A percentile compares a stretch with the other conserved stretches of the same genome.
Evolutionary conservation across 2,329 filamentous ascomycete species (phyloP).

Genomic region (Xylariaceae sp.): DNA sequence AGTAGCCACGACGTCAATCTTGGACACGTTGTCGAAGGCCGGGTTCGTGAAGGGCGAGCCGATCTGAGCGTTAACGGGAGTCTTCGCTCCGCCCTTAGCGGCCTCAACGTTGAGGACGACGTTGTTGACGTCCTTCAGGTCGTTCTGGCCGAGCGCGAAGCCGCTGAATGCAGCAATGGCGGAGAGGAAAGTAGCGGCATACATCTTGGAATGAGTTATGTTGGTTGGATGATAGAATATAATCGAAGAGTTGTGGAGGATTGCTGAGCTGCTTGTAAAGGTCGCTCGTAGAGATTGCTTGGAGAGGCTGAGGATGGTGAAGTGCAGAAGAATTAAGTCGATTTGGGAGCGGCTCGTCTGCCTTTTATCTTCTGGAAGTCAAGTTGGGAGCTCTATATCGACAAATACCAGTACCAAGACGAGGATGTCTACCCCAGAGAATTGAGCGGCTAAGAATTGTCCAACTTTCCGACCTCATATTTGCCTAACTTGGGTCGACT

Average conservation of each 20-base stretch:
- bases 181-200: conserved; percentile 19
- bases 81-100: too few species aligned
- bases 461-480: too few species aligned
- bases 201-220: conserved; percentile 23
- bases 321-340: neutral
- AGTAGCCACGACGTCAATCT: too few species aligned
- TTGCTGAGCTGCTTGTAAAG: conserved; percentile 3
- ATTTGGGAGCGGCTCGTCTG: neutral
- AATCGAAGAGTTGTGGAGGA: neutral
- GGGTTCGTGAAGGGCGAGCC: too few species aligned
- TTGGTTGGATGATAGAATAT: too few species aligned
- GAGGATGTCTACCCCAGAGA: neutral
- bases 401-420: neutral
- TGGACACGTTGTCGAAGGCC: too few species aligned
- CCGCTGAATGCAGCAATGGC: conserved; percentile 20
- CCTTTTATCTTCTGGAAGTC: neutral
- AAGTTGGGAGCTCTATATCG: neutral
- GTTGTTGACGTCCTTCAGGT: neutral
- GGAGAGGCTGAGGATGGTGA: neutral
- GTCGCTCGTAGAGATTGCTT: neutral
- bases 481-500: neutral
- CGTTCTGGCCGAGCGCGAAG: conserved; percentile 9
- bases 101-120: conserved; percentile 22
- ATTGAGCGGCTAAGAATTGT: too few species aligned
- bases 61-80: too few species aligned